Evolutionary conservation across 306 rosid species (phyloP).

Genomic region (Inga oerstediana): DNA sequence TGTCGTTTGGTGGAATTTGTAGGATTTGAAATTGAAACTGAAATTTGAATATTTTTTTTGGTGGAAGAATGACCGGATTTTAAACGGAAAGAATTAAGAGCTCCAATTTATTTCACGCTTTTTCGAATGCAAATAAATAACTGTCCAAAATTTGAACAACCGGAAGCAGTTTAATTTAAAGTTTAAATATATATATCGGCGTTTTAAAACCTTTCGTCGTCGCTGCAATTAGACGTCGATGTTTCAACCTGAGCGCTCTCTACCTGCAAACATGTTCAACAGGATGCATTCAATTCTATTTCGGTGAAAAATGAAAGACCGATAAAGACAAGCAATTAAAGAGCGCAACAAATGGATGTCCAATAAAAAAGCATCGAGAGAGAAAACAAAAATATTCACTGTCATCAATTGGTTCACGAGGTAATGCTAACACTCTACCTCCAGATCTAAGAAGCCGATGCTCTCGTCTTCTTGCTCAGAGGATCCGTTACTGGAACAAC

Average conservation of each 20-base stretch:
- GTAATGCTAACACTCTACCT: constrained; percentile 47
- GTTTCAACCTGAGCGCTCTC: constrained; percentile 75
- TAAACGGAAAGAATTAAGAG: constrained; percentile 21
- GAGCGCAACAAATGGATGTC: constrained; percentile 34
- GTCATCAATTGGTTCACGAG: constrained; percentile 11
- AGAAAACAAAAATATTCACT: not conserved
- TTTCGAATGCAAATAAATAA: constrained; percentile 32
- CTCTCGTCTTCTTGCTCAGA: constrained; percentile 39
- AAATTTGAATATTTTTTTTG: not conserved
- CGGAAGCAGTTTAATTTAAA: constrained; percentile 28
- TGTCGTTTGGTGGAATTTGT: not conserved
- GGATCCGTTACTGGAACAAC: constrained; percentile 81
- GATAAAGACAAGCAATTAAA: constrained; percentile 36
- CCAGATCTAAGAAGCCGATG: constrained; percentile 67
- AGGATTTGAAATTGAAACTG: constrained; percentile 10
- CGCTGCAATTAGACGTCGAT: constrained; percentile 54
- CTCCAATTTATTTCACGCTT: constrained; percentile 18
- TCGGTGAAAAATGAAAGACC: constrained; percentile 18
- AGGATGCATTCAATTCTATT: constrained; percentile 31
- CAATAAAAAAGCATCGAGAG: not conserved
- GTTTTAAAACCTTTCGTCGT: constrained; percentile 57
- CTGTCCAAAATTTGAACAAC: constrained; percentile 32
- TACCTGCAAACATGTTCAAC: constrained; percentile 51
- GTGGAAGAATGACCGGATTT: not conserved
- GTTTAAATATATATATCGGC: constrained; percentile 8